Base-by-base conservation (phyloP, 345 rosid species). In the Populus simonii region DNA sequence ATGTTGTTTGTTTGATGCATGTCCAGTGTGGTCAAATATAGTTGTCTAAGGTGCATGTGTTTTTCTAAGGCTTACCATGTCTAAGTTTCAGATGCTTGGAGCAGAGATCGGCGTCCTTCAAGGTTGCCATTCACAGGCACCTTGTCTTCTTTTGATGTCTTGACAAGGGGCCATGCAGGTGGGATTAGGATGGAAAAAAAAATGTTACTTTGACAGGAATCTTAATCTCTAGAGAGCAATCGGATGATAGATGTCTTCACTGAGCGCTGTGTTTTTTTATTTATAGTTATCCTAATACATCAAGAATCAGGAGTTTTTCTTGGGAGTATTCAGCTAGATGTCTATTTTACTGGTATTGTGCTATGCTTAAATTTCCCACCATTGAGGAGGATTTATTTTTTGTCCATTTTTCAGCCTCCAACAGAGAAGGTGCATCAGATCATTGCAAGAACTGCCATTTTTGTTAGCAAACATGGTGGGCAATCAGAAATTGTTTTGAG, bases 1-100 rank as follows among this genome's bases (percentile, higher is more conserved):
- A 80, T 68, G 74, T 74, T 80, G 86, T 86, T 80, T 78, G 83
- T 82, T 86, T 81, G 83, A 79, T 84, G 76, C 84, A 81, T 85
- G 80, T 73, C 89, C 87, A 84, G 81, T 78, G 86, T 82, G 94
- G 89, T 84, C 83, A 81, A 79, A 71, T 63, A 86, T 86, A 89
- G 87, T 82, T 90, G 88, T 84, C 86, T 85, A 86, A 88, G 88
- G 90, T 88, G 93, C 93, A 86, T 87, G 80, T 92, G 91, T 92
- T 87, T 74, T 92, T 92, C 98, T 96, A 90, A 96, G 98, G 99
- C 90, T 91, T 89, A 93, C 84, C 79, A 89, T 96, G 96, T 96
- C 98, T 88, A 93, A 95, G 99, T 96, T 96, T 92, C 99, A 96
- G 99, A 96, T 96, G 87, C 94, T 90, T 75, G 99, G 94, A 84